Evolutionary conservation across 225 moss, liverwort and hornwort genomes (phyloP).

Genomic region (Thuidium tamariscinum): DNA sequence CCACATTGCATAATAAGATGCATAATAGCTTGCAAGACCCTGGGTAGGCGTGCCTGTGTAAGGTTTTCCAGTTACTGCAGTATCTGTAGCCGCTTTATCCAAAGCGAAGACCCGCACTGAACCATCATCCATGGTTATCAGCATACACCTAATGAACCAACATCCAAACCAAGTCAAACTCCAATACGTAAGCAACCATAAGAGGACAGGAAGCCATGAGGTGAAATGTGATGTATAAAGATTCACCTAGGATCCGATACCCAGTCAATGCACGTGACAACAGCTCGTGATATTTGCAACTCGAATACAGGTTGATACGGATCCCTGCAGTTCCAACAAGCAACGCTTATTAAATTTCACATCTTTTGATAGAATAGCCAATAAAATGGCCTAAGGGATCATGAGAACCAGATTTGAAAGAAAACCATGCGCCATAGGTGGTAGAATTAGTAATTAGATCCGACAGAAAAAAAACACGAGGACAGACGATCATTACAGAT

Average conservation of each 20-base stretch:
- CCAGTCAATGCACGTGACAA: conserved; percentile 87
- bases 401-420: neutral
- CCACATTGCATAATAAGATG: conserved; percentile 81
- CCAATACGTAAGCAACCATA: neutral
- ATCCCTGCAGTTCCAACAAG: conserved; percentile 42
- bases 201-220: neutral
- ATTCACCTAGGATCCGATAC: conserved; percentile 62
- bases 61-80: conserved; percentile 65
- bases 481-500: neutral
- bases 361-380: neutral
- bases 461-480: neutral
- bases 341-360: neutral
- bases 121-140: conserved; percentile 96
- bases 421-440: neutral
- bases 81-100: conserved; percentile 62
- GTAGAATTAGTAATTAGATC: neutral
- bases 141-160: conserved; percentile 51
- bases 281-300: conserved; percentile 79
- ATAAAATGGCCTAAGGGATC: neutral
- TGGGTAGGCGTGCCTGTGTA: conserved; percentile 67
- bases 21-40: conserved; percentile 81
- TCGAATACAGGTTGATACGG: conserved; percentile 88
- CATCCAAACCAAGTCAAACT: conserved; percentile 10
- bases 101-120: conserved; percentile 76
- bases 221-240: neutral